phyloP scores from a whole-genome alignment of 2,329 filamentous ascomycete species.

The Epichloe coenophiala region DNA sequence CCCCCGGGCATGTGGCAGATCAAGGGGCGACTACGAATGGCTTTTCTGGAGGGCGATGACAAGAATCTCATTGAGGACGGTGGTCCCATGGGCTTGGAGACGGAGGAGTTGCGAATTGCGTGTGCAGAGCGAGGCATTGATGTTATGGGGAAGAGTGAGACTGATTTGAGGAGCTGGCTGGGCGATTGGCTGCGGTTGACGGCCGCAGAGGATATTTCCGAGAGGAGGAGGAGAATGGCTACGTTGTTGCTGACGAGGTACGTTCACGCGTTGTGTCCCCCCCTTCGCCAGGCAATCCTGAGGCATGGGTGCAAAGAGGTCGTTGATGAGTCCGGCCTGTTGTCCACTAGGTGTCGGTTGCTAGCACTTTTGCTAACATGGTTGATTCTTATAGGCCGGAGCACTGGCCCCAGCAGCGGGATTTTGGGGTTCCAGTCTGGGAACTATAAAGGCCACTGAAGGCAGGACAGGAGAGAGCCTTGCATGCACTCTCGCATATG shows the following conservation, averaged over 20 bases:
- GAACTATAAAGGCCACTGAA: constrained; percentile 16
- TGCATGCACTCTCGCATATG: not conserved
- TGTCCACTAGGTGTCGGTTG: not conserved
- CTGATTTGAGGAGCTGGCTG: constrained; percentile 35
- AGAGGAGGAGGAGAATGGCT: constrained; percentile 25
- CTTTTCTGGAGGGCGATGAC: constrained; percentile 60
- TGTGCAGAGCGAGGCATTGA: constrained; percentile 56
- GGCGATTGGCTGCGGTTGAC: constrained; percentile 35
- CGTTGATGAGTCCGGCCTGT: no score
- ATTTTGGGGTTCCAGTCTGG: constrained; percentile 30
- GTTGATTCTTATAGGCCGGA: constrained; percentile 17
- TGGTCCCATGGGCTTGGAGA: constrained; percentile 39
- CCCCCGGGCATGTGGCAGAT: constrained; percentile 38
- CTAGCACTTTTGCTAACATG: constrained; percentile 5
- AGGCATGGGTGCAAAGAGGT: no score
- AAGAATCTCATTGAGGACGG: constrained; percentile 49
- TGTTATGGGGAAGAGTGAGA: constrained; percentile 42
- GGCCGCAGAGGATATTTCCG: constrained; percentile 20
- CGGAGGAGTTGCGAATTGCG: constrained; percentile 54
- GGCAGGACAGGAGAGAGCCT: not conserved
- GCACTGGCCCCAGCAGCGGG: constrained; percentile 26
- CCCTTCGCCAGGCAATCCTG: not conserved
- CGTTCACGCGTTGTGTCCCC: constrained; percentile 6
- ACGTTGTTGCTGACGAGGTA: constrained; percentile 29
- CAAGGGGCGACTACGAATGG: constrained; percentile 39